Conservation (phyloP, 495 filamentous ascomycete species). For the Viridothelium virens region DNA sequence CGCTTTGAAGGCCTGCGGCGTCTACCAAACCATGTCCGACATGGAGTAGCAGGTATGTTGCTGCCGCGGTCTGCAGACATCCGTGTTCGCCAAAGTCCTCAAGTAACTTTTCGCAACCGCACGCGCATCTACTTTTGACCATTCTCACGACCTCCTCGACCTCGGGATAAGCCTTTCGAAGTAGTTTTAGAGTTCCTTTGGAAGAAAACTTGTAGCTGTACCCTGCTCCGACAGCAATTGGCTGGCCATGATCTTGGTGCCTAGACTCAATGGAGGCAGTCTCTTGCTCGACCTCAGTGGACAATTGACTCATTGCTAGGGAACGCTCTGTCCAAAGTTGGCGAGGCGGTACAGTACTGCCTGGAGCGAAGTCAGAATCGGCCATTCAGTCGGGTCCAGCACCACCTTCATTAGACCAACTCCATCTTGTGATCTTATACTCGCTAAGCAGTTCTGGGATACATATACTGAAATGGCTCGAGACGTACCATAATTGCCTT, state of each 20-base stretch:
- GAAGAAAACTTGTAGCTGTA: background rate
- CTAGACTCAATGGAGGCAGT: too few species aligned
- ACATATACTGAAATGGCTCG: background rate
- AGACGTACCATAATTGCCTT: background rate
- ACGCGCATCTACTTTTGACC: background rate
- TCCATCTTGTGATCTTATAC: background rate
- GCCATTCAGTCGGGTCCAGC: background rate
- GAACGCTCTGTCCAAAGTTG: background rate
- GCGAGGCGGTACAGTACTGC: background rate
- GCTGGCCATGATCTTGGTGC: too few species aligned
- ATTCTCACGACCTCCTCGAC: background rate
- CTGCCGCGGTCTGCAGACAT: background rate
- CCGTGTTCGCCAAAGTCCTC: background rate
- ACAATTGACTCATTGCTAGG: background rate
- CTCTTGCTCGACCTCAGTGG: too few species aligned
- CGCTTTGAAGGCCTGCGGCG: background rate
- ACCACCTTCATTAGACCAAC: background rate
- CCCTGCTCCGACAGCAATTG: too few species aligned
- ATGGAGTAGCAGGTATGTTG: background rate
- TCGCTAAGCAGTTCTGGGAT: background rate
- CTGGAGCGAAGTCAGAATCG: background rate
- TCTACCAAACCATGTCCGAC: background rate
- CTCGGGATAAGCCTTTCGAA: background rate
- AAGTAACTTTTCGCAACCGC: background rate
- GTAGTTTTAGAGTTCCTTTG: background rate